Evolutionary conservation across 768 basidiomycete species (phyloP), one percentile per base, ranked within the genome.

Genomic region (Mrakia blollopis): DNA sequence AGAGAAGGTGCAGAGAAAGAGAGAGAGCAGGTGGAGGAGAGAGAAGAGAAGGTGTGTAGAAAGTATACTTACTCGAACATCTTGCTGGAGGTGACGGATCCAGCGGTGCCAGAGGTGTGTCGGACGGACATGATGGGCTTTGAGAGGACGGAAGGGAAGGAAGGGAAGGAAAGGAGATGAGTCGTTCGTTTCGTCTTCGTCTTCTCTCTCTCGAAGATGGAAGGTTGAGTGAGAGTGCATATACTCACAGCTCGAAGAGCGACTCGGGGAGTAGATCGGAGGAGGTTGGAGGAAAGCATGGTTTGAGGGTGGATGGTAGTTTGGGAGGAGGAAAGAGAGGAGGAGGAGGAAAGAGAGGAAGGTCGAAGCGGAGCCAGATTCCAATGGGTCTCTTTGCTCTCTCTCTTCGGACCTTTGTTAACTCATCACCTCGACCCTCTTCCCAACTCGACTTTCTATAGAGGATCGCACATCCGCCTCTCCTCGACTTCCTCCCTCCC

Each of bases 201-300:
- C 7, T 9, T 44, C 11, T 6, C 44, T 44, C 44, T 13, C 44
- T 44, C 11, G 10, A 21, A 14, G 21, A 25, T 11, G 30, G 21
- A 6, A 30, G 10, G 35, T 23, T 7, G 30, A 63, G 61, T 5
- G 30, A 3, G 28, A 3, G 4, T 5, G n/a, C n/a, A n/a, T n/a
- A n/a, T 5, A 63, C 62, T 30, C 62, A 63, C 62, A 21, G 62
- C 30, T 63, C 62, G 62, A 23, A 63, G 62, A 63, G 62, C 62
- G 28, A 57, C 5, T 63, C 62, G 62, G 62, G 62, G 18, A 30
- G 62, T 32, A 9, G 62, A 63, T 63, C 62, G 62, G 62, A 63
- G n/a, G 35, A 63, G 62, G 35, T 32, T 63, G 35, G 62, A 63
- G 30, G 62, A 32, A 25, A 63, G 35, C 62, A 63, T 61, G 25